Evolutionary conservation across 164 flowering plant species (phyloP).

Genomic region (Warburgia ugandensis): DNA sequence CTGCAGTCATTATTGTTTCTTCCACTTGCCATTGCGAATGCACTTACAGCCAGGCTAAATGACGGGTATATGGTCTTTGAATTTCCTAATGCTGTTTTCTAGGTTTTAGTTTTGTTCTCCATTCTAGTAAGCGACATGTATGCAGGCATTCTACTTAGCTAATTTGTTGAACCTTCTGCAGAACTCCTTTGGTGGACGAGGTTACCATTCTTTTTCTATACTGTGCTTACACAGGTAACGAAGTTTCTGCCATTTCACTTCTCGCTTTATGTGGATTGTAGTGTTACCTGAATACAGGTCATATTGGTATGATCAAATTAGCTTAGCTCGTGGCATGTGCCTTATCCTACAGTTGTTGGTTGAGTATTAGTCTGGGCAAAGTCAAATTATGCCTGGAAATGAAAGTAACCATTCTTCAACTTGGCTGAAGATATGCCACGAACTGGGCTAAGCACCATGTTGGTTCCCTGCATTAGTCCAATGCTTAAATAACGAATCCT

Average conservation of each 20-base stretch:
- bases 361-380: too few relatives aligned
- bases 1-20: constrained; percentile 83
- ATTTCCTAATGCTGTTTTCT: neutral
- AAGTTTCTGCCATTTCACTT: neutral
- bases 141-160: neutral
- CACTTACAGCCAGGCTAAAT: constrained; percentile 75
- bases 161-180: constrained; percentile 18
- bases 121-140: neutral
- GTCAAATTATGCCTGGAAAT: neutral
- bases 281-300: neutral
- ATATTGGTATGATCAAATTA: neutral
- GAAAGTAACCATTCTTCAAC: neutral
- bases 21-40: constrained; percentile 92
- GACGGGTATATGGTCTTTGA: constrained; percentile 52
- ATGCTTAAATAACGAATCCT: neutral
- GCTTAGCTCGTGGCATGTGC: neutral
- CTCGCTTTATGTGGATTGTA: neutral
- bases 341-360: neutral
- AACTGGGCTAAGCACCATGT: neutral
- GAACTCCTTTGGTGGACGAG: constrained; percentile 85
- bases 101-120: neutral
- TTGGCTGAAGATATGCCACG: neutral
- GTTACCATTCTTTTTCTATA: constrained; percentile 66
- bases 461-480: neutral
- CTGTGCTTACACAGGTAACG: constrained; percentile 69